Base-by-base conservation (phyloP, 768 basidiomycete species). In the Amanita molliuscula region DNA sequence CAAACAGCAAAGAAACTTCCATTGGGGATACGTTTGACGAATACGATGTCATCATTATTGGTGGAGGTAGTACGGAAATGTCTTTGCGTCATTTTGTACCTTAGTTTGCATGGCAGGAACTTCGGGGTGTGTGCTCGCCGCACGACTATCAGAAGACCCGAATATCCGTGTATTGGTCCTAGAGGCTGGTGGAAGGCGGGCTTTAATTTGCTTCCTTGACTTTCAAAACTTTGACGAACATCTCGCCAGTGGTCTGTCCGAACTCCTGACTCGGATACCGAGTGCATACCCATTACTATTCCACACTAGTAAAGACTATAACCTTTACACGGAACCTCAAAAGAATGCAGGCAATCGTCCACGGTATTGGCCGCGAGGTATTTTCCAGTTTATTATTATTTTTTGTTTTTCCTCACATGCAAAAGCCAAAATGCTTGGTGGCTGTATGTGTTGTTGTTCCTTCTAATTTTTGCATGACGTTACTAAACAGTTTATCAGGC, bases 311-410 rank as follows among this genome's bases (percentile, higher is more conserved):
- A 69, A 74, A 54, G 78, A 78, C 43, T 78, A 77, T 53, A 54
- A 64, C 11, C 48, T 82, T 6, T 67, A 65, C 48, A 82, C 83
- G 0, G 74, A 74, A n/a, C 74, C 79, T 1, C 82, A 84, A 55
- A 48, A 52, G 7, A 60, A 70, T 58, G 75, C 75, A 0, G 67
- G 60, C 35, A 73, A 72, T 29, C 67, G 66, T 53, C 65, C 57
- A 35, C 68, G 68, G 16, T 81, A 70, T 53, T 84, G 80, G 81
- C 84, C 84, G 0, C 65, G 84, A 63, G 83, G 82, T 81, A 56
- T 6, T 29, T 44, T n/a, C 80, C 80, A 54, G 4, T 29, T 45
- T 15, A 28, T 21, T 20, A 16, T 44, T 44, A n/a, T 28, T 7
- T 2, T 28, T 10, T n/a, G 28, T 47, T 53, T 7, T 3, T 9